Evolutionary conservation across 2,329 filamentous ascomycete genomes (phyloP).

Genomic region (Cordyceps cicadae): DNA sequence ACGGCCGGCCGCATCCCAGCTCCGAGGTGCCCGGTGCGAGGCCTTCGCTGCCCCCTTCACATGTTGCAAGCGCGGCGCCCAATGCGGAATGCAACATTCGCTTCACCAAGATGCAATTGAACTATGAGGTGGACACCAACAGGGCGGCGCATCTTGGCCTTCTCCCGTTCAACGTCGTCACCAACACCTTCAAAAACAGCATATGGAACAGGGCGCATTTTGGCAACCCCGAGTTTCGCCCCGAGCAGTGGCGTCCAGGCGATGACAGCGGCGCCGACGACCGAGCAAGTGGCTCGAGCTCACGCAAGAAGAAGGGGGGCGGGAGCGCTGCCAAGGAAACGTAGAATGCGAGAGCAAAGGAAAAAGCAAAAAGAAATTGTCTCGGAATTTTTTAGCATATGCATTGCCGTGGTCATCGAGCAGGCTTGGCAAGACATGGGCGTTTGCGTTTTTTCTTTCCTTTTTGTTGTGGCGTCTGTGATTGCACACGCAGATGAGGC

Average conservation of each 20-base stretch:
- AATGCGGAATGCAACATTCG: slow-evolving; percentile 28
- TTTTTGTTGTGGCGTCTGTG: background rate
- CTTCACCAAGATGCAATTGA: slow-evolving; percentile 40
- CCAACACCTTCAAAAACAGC: slow-evolving; percentile 56
- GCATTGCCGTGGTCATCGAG: background rate
- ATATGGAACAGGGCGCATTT: slow-evolving; percentile 61
- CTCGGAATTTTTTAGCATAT: background rate
- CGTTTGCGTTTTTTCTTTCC: background rate
- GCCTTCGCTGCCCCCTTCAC: background rate
- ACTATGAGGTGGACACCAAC: slow-evolving; percentile 42
- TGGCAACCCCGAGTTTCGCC: slow-evolving; percentile 49
- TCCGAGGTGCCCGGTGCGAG: background rate
- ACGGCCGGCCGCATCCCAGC: background rate
- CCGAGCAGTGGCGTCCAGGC: slow-evolving; percentile 36
- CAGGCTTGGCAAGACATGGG: background rate
- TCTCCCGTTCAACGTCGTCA: slow-evolving; percentile 26
- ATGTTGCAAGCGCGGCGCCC: background rate
- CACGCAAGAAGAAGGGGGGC: background rate
- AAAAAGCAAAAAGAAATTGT: background rate
- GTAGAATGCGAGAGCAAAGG: background rate
- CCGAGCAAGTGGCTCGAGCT: slow-evolving; percentile 14
- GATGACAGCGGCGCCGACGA: slow-evolving; percentile 26
- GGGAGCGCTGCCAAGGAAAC: background rate
- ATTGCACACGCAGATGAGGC: background rate
- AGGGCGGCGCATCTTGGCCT: slow-evolving; percentile 22